Evolutionary conservation across 2,329 filamentous ascomycete species (phyloP), one percentile per base, ranked within the genome.

Genomic region (Cucurbitaria berberidis): DNA sequence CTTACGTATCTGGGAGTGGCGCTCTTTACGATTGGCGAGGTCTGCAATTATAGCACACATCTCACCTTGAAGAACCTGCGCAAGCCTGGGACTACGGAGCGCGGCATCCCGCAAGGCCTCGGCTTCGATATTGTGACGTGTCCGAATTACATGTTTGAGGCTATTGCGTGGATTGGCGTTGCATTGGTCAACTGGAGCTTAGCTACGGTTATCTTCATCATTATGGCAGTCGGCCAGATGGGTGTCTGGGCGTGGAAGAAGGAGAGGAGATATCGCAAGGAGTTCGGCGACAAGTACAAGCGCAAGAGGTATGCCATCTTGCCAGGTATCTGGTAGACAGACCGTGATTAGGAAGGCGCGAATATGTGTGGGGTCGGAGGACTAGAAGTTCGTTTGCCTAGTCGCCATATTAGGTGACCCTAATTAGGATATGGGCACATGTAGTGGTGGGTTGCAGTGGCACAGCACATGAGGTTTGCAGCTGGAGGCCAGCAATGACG

Each of bases 61-160:
- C 75, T 89, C 63, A 89, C 91, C 48, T 84, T 99, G 21, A 86
- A 89, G 24, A 83, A 85, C 56, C 84, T 99, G 58, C 88, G 95
- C 45, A 88, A 86, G 51, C 82, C 85, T 0, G 93, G 93, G 50
- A 89, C 89, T 61, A 75, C 89, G 1, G 91, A 96, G 74, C 85
- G 93, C 54, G 92, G 91, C 65, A 96, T 99, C 59, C 95, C 95
- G 1, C 81, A 81, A 51, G 95, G 95, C 22, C 86, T 93, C 53
- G 91, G 93, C 26, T 98, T 97, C 76, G 82, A 80, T 60, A 78
- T 90, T 30, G 93, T 99, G 46, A 99, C 95, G 11, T 96, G 93
- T 79, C 95, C 95, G 36, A 99, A 99, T 80, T 99, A 99, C 81
- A 86, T 96, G 80, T 98, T 96, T 66, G 95, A 99, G 74, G 82